Evolutionary conservation across 495 filamentous ascomycete genomes (phyloP), one percentile per base, ranked within the genome.

Genomic region (Talaromyces thailandensis): DNA sequence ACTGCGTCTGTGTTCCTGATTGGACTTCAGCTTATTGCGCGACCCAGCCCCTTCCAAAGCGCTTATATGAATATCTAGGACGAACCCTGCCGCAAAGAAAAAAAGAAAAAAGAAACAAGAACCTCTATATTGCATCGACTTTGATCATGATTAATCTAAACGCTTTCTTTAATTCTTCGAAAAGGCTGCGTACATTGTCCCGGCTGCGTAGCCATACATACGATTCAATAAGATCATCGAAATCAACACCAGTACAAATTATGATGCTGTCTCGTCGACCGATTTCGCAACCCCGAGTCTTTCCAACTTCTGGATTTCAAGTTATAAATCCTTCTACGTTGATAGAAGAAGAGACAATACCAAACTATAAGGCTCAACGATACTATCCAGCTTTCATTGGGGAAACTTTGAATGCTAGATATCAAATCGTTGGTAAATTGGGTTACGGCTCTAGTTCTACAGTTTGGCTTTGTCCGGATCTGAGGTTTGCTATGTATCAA

Each of bases 391-490:
- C 77, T 25, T 69, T 70, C 57, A 70, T 80, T 31, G 79, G 77
- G 8, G 79, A 83, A 60, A 65, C 73, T 1, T 71, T 77, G 62
- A 65, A 74, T 32, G 62, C 66, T 21, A 71, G 69, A 58, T 82
- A 80, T 68, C 69, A 71, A 58, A 64, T 81, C 56, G 55, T 79
- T n/a, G 69, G 67, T 58, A 83, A 82, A 67, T 68, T 82, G 37
- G 77, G 81, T 5, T 80, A 76, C 62, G 81, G 81, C 5, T 67
- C 76, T 7, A 73, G 64, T 45, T 81, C 81, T n/a, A 84, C 82
- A 5, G 81, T 79, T 5, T 83, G 80, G 80, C 71, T 84, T 16
- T 74, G 73, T 55, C 73, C 72, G n/a, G 80, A 82, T 66, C 65
- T 82, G 43, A 62, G 63, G 72, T 73, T 71, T 57, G 72, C 37